These are phyloP conservation scores for Cantharellus anzutake DNA, from an alignment of 768 basidiomycete species.

Conservation along the genomic window DNA sequence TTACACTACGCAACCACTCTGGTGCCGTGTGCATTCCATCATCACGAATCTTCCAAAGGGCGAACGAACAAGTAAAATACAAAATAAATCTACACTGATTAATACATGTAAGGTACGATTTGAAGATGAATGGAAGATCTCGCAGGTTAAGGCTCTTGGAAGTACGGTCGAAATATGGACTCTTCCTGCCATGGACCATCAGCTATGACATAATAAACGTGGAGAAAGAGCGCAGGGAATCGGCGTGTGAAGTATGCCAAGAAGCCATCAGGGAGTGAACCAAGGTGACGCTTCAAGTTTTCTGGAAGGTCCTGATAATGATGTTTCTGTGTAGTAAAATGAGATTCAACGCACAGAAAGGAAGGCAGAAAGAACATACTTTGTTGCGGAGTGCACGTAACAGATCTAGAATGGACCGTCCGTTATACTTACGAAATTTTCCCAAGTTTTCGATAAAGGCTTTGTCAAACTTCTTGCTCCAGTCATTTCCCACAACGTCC, in stretches of 20 bases:
- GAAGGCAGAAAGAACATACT: constrained; percentile 26
- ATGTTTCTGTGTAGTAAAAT: constrained; percentile 47
- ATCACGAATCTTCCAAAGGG: too few relatives aligned
- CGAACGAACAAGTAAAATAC: too few relatives aligned
- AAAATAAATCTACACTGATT: too few relatives aligned
- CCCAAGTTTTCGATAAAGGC: constrained; percentile 86
- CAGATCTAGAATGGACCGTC: constrained; percentile 75
- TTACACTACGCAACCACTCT: too few relatives aligned
- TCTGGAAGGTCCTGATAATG: constrained; percentile 96
- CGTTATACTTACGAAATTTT: constrained; percentile 95
- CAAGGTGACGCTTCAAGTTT: constrained; percentile 71
- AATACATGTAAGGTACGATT: too few relatives aligned
- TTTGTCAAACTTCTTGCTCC: constrained; percentile 73
- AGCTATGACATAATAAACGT: constrained; percentile 72
- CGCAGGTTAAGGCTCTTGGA: constrained; percentile 14
- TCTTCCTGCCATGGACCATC: constrained; percentile 56
- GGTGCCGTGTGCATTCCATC: too few relatives aligned
- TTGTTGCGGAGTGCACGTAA: constrained; percentile 89
- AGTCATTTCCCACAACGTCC: constrained; percentile 72
- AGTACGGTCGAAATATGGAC: constrained; percentile 83
- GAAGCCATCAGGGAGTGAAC: constrained; percentile 84
- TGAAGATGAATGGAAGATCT: too few relatives aligned
- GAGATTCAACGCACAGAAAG: neutral
- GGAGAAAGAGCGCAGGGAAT: constrained; percentile 82
- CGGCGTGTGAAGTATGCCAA: constrained; percentile 81